Conservation (phyloP, 176 grass and related monocot genomes). For the Avena eriantha region DNA sequence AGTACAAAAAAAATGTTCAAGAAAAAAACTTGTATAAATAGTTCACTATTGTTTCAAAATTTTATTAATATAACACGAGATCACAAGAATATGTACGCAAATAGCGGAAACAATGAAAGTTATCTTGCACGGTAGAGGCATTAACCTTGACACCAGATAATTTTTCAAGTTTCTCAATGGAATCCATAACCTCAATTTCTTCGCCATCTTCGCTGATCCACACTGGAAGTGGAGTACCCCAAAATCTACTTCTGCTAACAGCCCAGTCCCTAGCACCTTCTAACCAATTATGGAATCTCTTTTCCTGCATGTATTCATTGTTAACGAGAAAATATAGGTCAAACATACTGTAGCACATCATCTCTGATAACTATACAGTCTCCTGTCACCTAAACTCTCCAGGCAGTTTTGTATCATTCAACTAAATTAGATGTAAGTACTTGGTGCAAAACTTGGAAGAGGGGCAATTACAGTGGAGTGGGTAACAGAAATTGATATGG, state of each 20-base stretch:
- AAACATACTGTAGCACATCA: slow-evolving; percentile 36
- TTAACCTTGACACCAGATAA: slow-evolving; percentile 94
- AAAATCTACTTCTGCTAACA: slow-evolving; percentile 97
- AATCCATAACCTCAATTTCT: slow-evolving; percentile 93
- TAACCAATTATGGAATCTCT: slow-evolving; percentile 98
- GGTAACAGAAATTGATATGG: not conserved
- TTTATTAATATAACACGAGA: slow-evolving; percentile 20
- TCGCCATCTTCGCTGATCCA: slow-evolving; percentile 94
- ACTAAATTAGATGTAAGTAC: slow-evolving; percentile 1
- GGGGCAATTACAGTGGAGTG: not conserved
- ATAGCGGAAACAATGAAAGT: slow-evolving; percentile 26
- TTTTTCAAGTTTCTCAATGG: slow-evolving; percentile 89
- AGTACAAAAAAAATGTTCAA: not conserved
- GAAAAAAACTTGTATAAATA: slow-evolving; percentile 21
- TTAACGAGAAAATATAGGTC: slow-evolving; percentile 30
- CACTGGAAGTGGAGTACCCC: slow-evolving; percentile 96
- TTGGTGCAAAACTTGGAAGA: slow-evolving; percentile 34
- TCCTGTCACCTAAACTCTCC: slow-evolving; percentile 3
- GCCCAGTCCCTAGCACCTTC: slow-evolving; percentile 99
- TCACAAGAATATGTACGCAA: slow-evolving; percentile 19
- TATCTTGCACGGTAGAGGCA: slow-evolving; percentile 29
- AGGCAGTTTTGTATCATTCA: slow-evolving; percentile 23
- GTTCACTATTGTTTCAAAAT: slow-evolving; percentile 9
- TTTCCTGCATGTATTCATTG: slow-evolving; percentile 66
- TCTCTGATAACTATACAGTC: slow-evolving; percentile 12